Evolutionary conservation across 495 filamentous ascomycete genomes (phyloP).

Genomic region (Recurvomyces mirabilis): DNA sequence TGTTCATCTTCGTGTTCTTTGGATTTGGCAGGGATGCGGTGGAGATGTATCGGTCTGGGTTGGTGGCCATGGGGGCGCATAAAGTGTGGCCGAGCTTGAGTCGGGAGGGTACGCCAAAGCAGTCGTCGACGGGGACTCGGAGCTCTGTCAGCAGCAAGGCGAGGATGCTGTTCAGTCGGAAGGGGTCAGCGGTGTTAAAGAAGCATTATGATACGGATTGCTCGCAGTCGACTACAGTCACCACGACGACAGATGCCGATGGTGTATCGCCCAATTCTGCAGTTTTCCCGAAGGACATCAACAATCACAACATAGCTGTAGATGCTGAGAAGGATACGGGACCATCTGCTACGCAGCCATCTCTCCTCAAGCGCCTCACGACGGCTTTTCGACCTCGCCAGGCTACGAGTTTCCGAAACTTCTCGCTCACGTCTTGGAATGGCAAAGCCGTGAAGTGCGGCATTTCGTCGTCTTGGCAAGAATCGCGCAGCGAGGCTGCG

Average conservation of each 20-base stretch:
- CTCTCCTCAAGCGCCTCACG: neutral
- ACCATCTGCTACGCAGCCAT: neutral
- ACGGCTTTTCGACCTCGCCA: neutral
- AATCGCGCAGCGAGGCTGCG: neutral
- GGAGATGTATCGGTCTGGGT: slow-evolving; percentile 54
- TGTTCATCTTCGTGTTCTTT: slow-evolving; percentile 65
- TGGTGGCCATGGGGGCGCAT: slow-evolving; percentile 24
- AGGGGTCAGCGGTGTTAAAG: neutral
- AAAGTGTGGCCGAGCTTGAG: slow-evolving; percentile 14
- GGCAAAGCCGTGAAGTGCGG: neutral
- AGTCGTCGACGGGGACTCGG: neutral
- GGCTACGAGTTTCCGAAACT: neutral
- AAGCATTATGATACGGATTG: neutral
- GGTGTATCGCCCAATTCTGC: neutral
- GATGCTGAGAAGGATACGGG: neutral
- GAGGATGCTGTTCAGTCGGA: slow-evolving; percentile 16
- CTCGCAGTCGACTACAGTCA: neutral
- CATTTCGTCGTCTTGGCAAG: too few relatives aligned
- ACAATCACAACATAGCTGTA: neutral
- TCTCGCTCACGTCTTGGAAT: neutral
- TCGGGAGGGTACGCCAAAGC: neutral
- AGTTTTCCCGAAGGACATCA: neutral
- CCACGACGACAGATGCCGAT: neutral
- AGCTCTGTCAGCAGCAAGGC: slow-evolving; percentile 17
- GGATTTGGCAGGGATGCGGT: slow-evolving; percentile 67